Base-by-base conservation (phyloP, 2,329 filamentous ascomycete genomes). In the Juglanconis juglandina region DNA sequence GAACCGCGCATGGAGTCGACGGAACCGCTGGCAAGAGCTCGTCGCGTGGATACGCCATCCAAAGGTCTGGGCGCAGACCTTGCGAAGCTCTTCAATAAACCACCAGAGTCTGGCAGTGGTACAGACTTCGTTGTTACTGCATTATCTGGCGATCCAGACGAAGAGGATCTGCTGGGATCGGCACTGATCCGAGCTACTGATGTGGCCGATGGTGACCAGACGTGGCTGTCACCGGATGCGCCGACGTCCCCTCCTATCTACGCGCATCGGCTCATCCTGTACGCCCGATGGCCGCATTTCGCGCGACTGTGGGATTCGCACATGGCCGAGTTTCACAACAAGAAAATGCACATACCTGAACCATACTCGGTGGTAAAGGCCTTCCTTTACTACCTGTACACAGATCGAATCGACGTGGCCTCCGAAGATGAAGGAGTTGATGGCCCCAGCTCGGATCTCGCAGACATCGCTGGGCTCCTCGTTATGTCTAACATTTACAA, bases 401-500 rank as follows among this genome's bases (percentile, higher is more conserved):
- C 95, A 0, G 95, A 99, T 73, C 94, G 89, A 67, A 97, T 99
- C 66, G 80, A 86, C 65, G 76, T 79, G 47, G 73, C 76, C 5
- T 72, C 74, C 1, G 78, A 81, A 33, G 74, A 77, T n/a, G 77
- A 79, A 51, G 79, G 77, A 13, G 78, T 81, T 14, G 81, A 68
- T 51, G 86, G 87, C 61, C 90, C 93, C 41, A 91, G 95, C 76
- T 84, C 85, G 0, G 83, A 88, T 53, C 84, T 97, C 24, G 86
- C 88, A 35, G 93, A 97, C 67, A 92, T 98, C 13, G 94, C 95
- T 0, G 94, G 95, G 8, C 86, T 99, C 74, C 83, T 99, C 3
- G 94, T 99, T 65, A 96, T 99, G 91, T 92, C 92, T 48, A 97
- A 98, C 73, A 91, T 98, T 51, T 99, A 99, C 77, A 94, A 97